Base-by-base conservation (phyloP, 192 early-diverging fungal species). In the Pilobolus umbonatus region DNA sequence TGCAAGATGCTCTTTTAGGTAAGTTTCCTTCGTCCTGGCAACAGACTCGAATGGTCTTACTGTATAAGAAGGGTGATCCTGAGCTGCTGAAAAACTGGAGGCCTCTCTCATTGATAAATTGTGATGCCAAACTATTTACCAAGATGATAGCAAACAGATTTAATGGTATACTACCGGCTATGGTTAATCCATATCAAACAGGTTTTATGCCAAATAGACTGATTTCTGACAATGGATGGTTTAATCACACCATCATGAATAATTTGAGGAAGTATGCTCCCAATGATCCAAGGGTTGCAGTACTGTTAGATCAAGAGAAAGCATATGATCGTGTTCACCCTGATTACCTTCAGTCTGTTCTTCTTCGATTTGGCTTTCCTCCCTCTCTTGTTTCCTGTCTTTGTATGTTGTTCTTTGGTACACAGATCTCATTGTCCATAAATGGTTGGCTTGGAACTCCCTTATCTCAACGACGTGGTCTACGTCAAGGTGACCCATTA, bases 401-500 rank as follows among this genome's bases (percentile, higher is more conserved):
- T 0, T 2, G n/a, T 3, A 0, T 2, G 14, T 26, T 58, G 32
- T 59, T 62, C 19, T 58, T 57, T 38, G 49, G 25, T 10, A 62
- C 60, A 4, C 15, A 55, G 0, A 61, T 68, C 15, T 15, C n/a
- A 0, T n/a, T 73, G 0, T 60, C 53, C 14, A 47, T 74, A 15
- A 66, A 74, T 31, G 64, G 67, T 0, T 24, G 40, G 9, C 2
- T 57, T 0, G 19, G 25, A 6, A n/a, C 50, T 3, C 46, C 62
- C 9, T 61, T 67, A 40, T 0, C 15, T 1, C 66, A 68, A 50
- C n/a, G 30, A 0, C 14, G 63, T 21, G 72, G 72, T 0, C 47
- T 74, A 1, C 60, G 72, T 3, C 72, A 74, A 43, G 67, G 72
- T 2, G 72, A 74, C 21, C 72, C 62, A 10, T 46, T 71, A 1